A percentile compares a stretch with the other conserved stretches of the same genome.
These are phyloP conservation scores for Fraxinus velutina DNA, from an alignment of 305 asterid genomes.

Conservation along the genomic window DNA sequence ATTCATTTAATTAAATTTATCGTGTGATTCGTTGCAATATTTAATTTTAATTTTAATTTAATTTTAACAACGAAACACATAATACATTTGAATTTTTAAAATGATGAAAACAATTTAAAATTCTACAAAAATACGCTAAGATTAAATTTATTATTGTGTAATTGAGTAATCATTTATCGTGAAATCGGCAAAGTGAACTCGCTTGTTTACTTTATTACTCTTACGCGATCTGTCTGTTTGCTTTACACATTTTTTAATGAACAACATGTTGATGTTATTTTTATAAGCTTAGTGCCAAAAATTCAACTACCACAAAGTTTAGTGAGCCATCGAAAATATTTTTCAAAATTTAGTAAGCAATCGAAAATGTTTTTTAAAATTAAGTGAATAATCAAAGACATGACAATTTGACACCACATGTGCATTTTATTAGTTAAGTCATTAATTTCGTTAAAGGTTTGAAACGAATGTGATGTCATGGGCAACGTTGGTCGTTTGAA, in stretches of 20 bases:
- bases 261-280: neutral
- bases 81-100: neutral
- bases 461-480: neutral
- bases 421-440: neutral
- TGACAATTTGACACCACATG: neutral
- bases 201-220: neutral
- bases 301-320: neutral
- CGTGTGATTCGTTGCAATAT: neutral
- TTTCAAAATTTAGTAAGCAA: neutral
- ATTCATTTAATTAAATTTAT: neutral
- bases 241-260: too few relatives aligned
- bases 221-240: neutral
- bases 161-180: neutral
- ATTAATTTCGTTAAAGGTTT: neutral
- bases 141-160: neutral
- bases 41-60: too few relatives aligned
- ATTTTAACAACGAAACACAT: neutral
- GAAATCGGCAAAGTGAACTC: neutral
- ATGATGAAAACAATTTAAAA: neutral
- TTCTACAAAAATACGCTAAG: neutral
- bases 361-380: too few relatives aligned
- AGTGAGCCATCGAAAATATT: neutral
- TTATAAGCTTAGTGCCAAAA: too few relatives aligned
- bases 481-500: neutral
- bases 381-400: neutral